A percentile compares a stretch with the other conserved stretches of the same genome.
Evolutionary conservation across 257 asterid species (phyloP).

Genomic region (Lavandula angustifolia): DNA sequence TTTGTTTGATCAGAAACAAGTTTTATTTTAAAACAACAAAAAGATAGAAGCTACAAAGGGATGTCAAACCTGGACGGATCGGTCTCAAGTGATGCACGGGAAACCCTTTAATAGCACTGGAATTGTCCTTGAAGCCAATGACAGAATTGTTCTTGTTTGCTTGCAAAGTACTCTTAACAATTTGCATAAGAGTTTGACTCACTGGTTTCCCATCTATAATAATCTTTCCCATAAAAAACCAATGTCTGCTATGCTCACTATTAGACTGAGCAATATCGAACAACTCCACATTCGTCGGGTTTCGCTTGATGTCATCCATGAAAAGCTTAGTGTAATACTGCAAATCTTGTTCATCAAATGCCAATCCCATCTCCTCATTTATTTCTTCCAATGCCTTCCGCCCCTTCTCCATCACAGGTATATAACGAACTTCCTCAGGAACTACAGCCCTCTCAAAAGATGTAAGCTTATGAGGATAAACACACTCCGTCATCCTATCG

Average conservation of each 20-base stretch:
- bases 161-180: constrained; percentile 76
- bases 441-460: constrained; percentile 68
- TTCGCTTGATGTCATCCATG: constrained; percentile 73
- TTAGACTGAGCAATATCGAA: constrained; percentile 98
- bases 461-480: constrained; percentile 63
- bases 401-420: constrained; percentile 95
- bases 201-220: constrained; percentile 73
- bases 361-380: constrained; percentile 84
- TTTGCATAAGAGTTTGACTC: constrained; percentile 79
- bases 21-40: neutral
- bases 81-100: constrained; percentile 70
- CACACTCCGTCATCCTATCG: constrained; percentile 93
- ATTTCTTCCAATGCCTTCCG: constrained; percentile 85
- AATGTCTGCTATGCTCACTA: constrained; percentile 96
- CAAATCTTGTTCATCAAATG: constrained; percentile 91
- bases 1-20: neutral
- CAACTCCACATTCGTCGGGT: constrained; percentile 88
- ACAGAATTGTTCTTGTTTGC: constrained; percentile 88
- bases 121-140: constrained; percentile 94
- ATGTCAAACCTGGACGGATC: constrained; percentile 56
- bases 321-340: constrained; percentile 85
- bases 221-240: constrained; percentile 91
- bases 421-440: constrained; percentile 68
- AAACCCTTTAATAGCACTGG: constrained; percentile 90
- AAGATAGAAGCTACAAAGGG: neutral